Evolutionary conservation across 495 filamentous ascomycete species (phyloP), one percentile per base, ranked within the genome.

Genomic region (Thozetella sp.): DNA sequence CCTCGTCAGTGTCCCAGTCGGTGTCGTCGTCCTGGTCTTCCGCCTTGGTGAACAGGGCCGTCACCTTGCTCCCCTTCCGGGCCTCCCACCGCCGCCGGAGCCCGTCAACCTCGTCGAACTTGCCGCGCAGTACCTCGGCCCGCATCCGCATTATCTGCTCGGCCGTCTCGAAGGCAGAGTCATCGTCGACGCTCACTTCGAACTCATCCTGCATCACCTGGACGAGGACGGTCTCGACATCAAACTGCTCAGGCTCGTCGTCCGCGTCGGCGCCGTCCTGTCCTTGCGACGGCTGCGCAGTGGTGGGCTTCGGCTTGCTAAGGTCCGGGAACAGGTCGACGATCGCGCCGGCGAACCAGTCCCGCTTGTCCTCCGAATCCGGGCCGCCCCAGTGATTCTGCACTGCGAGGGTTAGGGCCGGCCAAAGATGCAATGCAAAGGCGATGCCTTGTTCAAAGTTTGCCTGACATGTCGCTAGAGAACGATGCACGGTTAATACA

Each of bases 121-220:
- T 80, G 22, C 90, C 91, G 54, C 78, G 75, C 34, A 68, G 67
- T 55, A 84, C 86, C 73, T 89, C 77, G 56, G 74, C 79, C 66
- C 86, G 81, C 58, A 93, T 69, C 34, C 81, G 78, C 75, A 94
- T 76, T 46, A 98, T 90, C 74, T 83, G 73, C 58, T 81, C 80
- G 19, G 92, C 92, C 19, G 96, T 83, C 70, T 86, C 83, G 40
- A 80, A 88, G 27, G 88, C 92, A 56, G 86, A 92, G 62, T 91
- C 93, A 74, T 97, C 93, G 66, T 98, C 95, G 17, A 98, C 83
- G 55, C 88, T 87, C 34, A 93, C 88, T 53, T 95, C 92, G 69
- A 97, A 99, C 74, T 99, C 94, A 74, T 97, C 96, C 61, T 89
- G 85, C 90, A 99, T 93, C 22, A 93, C 89, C 64, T 97, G 90